These are phyloP conservation scores for Oryza glumipatula DNA, from an alignment of 176 grass and related monocot species.

Conservation along the genomic window DNA sequence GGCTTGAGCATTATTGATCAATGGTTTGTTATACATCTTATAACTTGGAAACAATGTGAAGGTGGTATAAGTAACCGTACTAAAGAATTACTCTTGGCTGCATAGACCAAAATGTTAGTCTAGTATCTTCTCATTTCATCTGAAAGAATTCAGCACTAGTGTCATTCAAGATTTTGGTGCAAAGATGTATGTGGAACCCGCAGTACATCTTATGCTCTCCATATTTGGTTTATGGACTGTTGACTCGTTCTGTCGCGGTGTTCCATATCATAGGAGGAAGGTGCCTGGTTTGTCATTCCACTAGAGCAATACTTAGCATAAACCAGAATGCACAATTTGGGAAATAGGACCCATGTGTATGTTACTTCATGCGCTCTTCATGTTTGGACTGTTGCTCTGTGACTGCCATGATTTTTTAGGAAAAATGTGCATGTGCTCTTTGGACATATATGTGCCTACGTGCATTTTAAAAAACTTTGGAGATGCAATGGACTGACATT, in stretches of 20 bases:
- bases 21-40: not conserved
- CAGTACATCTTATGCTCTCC: not conserved
- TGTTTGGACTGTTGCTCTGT: slow-evolving; percentile 16
- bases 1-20: slow-evolving; percentile 2
- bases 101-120: not conserved
- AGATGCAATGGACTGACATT: not conserved
- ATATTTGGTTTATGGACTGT: not conserved
- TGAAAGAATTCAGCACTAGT: not conserved
- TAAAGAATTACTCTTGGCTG: not conserved
- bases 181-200: not conserved
- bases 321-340: not conserved
- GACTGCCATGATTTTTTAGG: not conserved
- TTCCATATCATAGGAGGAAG: slow-evolving; percentile 20
- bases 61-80: not conserved
- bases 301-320: not conserved
- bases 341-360: slow-evolving; percentile 11
- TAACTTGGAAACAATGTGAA: not conserved
- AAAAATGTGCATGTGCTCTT: not conserved
- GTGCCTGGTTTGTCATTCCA: not conserved
- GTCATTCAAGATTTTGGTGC: not conserved
- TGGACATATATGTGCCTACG: not conserved
- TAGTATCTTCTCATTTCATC: slow-evolving; percentile 23
- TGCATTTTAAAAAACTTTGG: not conserved
- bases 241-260: not conserved
- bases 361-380: not conserved